A percentile compares a stretch with the other conserved stretches of the same genome.
These are phyloP conservation scores for Orbilia blumenaviensis DNA, from an alignment of 2,329 filamentous ascomycete genomes.

Conservation along the genomic window DNA sequence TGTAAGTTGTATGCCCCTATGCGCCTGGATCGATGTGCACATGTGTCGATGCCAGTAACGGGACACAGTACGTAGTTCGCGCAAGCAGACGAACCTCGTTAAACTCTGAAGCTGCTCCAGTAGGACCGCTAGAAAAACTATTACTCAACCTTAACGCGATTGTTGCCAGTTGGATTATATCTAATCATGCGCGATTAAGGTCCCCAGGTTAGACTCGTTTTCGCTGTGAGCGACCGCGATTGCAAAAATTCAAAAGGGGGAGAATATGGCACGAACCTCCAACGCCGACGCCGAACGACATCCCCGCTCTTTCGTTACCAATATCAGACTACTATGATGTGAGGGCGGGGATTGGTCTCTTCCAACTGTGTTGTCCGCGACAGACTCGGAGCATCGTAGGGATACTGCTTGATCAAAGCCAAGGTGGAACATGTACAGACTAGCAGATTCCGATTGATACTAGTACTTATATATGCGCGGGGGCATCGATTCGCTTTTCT, in stretches of 20 bases:
- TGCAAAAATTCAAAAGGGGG: no score
- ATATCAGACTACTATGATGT: constrained; percentile 23
- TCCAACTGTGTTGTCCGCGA: constrained; percentile 27
- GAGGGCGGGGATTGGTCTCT: constrained; percentile 14
- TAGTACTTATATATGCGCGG: not conserved
- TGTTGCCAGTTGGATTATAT: constrained; percentile 53
- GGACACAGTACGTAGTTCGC: not conserved
- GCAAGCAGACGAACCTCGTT: constrained; percentile 28
- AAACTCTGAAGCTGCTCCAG: constrained; percentile 48
- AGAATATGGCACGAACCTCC: constrained; percentile 29
- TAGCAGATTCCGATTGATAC: not conserved
- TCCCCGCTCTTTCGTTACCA: constrained; percentile 33
- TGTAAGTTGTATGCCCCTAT: not conserved
- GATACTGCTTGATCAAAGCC: not conserved
- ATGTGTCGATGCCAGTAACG: not conserved
- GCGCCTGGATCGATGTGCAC: no score
- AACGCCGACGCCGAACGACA: constrained; percentile 53
- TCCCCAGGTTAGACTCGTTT: not conserved
- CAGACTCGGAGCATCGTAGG: constrained; percentile 40
- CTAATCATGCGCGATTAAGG: not conserved
- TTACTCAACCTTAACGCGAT: constrained; percentile 32
- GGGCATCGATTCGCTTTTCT: not conserved
- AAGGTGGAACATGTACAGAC: not conserved
- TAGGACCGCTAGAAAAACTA: constrained; percentile 49
- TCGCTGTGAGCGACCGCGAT: not conserved